These are phyloP conservation scores for Neurospora sp. DNA, from an alignment of 2,329 filamentous ascomycete species.

Conservation along the genomic window DNA sequence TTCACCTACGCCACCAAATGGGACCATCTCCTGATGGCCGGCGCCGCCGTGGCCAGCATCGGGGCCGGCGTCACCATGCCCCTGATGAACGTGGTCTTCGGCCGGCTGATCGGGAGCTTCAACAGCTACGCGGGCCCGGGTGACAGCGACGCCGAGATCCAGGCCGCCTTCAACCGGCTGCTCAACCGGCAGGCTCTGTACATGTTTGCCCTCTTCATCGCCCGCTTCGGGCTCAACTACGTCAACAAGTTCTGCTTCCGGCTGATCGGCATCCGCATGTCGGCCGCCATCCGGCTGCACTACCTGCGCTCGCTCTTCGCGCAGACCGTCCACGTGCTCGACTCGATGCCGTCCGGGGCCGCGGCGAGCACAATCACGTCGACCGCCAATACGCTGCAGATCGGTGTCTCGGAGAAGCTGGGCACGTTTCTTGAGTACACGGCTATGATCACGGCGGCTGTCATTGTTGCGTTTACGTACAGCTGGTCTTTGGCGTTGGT, in stretches of 20 bases:
- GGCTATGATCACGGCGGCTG: constrained; percentile 40
- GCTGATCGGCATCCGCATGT: constrained; percentile 52
- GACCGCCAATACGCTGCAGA: constrained; percentile 52
- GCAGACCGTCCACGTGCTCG: constrained; percentile 58
- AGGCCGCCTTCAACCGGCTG: constrained; percentile 28
- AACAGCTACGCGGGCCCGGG: constrained; percentile 27
- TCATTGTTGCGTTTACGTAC: constrained; percentile 45
- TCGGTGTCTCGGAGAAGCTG: constrained; percentile 55
- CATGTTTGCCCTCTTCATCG: constrained; percentile 62
- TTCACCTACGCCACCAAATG: constrained; percentile 44
- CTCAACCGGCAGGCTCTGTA: constrained; percentile 46
- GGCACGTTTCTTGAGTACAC: constrained; percentile 47
- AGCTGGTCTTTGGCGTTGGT: constrained; percentile 52
- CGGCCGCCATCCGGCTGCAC: constrained; percentile 49
- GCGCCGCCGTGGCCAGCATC: constrained; percentile 37
- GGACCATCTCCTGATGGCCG: constrained; percentile 39
- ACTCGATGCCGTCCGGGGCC: constrained; percentile 53
- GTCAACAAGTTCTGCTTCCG: constrained; percentile 44
- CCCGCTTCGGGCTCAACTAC: constrained; percentile 53
- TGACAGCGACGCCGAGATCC: constrained; percentile 18
- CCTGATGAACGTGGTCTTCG: constrained; percentile 50
- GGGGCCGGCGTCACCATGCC: constrained; percentile 46
- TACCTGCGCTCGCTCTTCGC: constrained; percentile 55
- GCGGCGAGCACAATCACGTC: constrained; percentile 54
- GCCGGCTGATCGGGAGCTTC: constrained; percentile 40